Conservation (phyloP, 768 basidiomycete genomes). For the Strobilomyces echinocephalus region DNA sequence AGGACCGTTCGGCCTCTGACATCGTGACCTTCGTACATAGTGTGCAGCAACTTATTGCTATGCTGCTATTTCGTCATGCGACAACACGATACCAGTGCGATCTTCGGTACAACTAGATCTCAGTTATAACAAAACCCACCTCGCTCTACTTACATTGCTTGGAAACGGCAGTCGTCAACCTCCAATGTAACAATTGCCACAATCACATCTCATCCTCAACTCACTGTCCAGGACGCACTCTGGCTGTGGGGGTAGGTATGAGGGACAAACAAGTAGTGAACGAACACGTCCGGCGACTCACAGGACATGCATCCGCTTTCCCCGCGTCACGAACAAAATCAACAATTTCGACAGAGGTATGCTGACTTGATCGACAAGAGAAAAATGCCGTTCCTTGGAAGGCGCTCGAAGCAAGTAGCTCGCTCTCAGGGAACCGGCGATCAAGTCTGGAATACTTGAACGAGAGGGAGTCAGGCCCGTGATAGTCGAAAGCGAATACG, state of each 20-base stretch:
- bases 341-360: not conserved
- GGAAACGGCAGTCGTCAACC: not conserved
- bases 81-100: too few species aligned
- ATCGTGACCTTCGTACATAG: too few species aligned
- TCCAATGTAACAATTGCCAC: not conserved
- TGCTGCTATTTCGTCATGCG: too few species aligned
- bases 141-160: not conserved
- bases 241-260: not conserved
- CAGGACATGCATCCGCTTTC: not conserved
- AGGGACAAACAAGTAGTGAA: not conserved
- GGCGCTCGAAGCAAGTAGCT: not conserved
- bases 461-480: not conserved
- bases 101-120: too few species aligned
- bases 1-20: too few species aligned
- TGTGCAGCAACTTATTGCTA: too few species aligned
- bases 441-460: not conserved
- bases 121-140: too few species aligned
- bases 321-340: not conserved
- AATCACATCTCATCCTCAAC: not conserved
- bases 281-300: not conserved
- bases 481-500: constrained; percentile 1
- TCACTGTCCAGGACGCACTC: not conserved
- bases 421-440: not conserved
- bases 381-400: constrained; percentile 3
- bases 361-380: not conserved